These are phyloP conservation scores for Pseudozyma thailandica DNA, from an alignment of 1,284 basidiomycete species.

Conservation along the genomic window DNA sequence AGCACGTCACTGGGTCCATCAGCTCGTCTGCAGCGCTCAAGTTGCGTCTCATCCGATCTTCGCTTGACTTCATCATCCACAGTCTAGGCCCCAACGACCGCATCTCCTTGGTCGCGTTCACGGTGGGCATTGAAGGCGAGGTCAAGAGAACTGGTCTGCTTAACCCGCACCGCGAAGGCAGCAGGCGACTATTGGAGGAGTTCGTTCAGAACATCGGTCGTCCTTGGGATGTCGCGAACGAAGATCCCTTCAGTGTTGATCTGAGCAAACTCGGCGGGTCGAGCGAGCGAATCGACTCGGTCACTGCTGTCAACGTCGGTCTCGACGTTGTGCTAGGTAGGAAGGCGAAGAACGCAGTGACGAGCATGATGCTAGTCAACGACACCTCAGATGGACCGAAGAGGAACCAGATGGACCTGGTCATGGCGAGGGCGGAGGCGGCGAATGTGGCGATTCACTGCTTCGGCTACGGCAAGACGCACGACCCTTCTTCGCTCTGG, in stretches of 20 bases:
- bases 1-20: conserved; percentile 70
- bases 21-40: conserved; percentile 76
- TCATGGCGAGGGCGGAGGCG: conserved; percentile 92
- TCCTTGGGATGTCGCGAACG: conserved; percentile 48
- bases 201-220: conserved; percentile 58
- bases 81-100: conserved; percentile 60
- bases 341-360: conserved; percentile 86
- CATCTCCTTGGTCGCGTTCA: conserved; percentile 57
- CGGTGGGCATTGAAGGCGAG: conserved; percentile 52
- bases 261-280: conserved; percentile 54
- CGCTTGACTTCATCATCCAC: conserved; percentile 61
- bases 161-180: conserved; percentile 45
- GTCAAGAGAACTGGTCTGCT: conserved; percentile 58
- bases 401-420: conserved; percentile 98
- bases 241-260: conserved; percentile 58
- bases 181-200: conserved; percentile 42
- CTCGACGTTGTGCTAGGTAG: conserved; percentile 91
- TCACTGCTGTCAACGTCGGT: conserved; percentile 63
- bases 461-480: conserved; percentile 93
- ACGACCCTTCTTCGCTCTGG: conserved; percentile 98
- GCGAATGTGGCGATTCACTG: conserved; percentile 95
- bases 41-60: conserved; percentile 58
- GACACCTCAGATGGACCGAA: conserved; percentile 89
- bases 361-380: conserved; percentile 90
- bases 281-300: conserved; percentile 58